These are phyloP conservation scores for Solanum commersonii DNA, from an alignment of 257 asterid species.

Conservation along the genomic window DNA sequence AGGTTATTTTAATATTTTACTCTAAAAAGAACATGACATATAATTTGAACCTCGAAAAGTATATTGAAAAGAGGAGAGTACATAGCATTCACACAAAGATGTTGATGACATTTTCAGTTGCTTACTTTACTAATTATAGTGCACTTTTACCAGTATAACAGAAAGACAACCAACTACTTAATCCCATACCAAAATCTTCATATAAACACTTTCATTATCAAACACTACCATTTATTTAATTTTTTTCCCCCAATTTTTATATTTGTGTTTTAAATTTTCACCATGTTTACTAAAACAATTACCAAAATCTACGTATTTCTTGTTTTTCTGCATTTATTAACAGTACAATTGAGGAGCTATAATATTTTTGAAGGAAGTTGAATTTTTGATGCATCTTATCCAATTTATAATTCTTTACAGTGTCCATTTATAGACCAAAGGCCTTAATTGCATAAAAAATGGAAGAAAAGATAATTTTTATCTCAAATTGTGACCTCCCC, in stretches of 20 bases:
- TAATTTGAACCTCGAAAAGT: background rate
- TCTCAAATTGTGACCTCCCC: conserved; percentile 31
- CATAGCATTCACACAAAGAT: background rate
- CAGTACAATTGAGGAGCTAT: conserved; percentile 13
- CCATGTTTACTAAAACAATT: background rate
- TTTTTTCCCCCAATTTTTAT: too few species aligned
- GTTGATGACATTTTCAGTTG: background rate
- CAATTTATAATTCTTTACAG: conserved; percentile 32
- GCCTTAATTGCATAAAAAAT: conserved; percentile 45
- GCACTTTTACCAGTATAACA: background rate
- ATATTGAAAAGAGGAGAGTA: background rate
- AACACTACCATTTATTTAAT: background rate
- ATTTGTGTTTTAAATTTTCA: background rate
- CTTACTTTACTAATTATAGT: background rate
- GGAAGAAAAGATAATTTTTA: conserved; percentile 42
- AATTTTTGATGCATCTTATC: conserved; percentile 39
- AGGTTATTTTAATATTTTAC: too few species aligned
- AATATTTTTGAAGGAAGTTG: conserved; percentile 49
- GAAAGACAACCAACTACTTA: too few species aligned
- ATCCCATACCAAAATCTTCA: background rate
- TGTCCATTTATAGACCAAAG: conserved; percentile 48
- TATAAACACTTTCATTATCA: background rate
- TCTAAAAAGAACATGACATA: background rate
- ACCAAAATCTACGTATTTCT: background rate
- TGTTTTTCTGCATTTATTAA: background rate